phyloP scores from a whole-genome alignment of 192 early-diverging fungal genomes.

The Mortierella hygrophila region DNA sequence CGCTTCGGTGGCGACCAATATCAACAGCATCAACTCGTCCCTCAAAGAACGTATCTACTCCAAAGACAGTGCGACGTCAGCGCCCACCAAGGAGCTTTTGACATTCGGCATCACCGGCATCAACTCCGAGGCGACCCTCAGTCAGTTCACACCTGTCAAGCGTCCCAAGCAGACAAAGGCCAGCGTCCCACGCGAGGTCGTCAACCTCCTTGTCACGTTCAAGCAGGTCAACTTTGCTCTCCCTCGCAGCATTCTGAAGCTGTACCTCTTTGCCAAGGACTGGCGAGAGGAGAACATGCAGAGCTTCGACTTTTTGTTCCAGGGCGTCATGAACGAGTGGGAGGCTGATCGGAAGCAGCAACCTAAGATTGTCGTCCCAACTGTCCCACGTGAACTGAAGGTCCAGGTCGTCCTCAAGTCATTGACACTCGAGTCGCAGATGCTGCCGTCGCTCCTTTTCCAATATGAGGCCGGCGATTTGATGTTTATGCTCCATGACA shows the following conservation, averaged over 20 bases:
- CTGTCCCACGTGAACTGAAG: constrained; percentile 64
- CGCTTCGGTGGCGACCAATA: constrained; percentile 54
- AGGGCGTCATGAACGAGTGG: constrained; percentile 76
- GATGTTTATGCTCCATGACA: constrained; percentile 64
- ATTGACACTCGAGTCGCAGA: constrained; percentile 70
- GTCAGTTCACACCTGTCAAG: constrained; percentile 44
- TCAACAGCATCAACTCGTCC: constrained; percentile 55
- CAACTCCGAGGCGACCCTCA: constrained; percentile 59
- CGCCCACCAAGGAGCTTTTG: constrained; percentile 48
- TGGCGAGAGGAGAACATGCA: constrained; percentile 78
- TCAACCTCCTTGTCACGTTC: constrained; percentile 64
- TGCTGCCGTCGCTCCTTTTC: constrained; percentile 72
- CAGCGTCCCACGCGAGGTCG: constrained; percentile 47
- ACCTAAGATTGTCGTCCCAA: constrained; percentile 25
- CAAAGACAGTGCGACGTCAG: constrained; percentile 35
- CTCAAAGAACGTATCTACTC: constrained; percentile 48
- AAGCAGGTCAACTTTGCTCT: constrained; percentile 60
- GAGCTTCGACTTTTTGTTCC: constrained; percentile 78
- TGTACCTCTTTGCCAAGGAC: constrained; percentile 82
- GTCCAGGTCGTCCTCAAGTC: constrained; percentile 72
- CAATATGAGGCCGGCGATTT: constrained; percentile 69
- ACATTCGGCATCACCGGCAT: constrained; percentile 59
- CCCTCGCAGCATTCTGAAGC: constrained; percentile 76
- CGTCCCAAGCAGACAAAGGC: constrained; percentile 49
- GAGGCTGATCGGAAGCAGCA: constrained; percentile 64